A percentile compares a stretch with the other conserved stretches of the same genome.
Conservation (phyloP, 2,329 filamentous ascomycete species). For the Trichoderma semiorbis region DNA sequence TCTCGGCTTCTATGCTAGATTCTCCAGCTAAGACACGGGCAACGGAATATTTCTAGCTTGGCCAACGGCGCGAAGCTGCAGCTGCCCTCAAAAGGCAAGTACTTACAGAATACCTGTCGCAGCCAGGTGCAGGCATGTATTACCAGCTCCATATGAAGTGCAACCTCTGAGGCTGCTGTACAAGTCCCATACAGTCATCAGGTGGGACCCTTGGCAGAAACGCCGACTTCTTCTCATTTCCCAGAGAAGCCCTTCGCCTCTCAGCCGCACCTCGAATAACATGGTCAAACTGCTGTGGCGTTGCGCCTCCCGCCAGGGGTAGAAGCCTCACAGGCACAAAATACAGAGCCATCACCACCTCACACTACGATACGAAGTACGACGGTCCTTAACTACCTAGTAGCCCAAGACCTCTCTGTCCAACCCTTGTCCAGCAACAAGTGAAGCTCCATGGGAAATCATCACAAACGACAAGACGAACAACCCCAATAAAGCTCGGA, state of each 20-base stretch:
- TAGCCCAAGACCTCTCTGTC: neutral
- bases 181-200: neutral
- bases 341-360: neutral
- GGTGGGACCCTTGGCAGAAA: neutral
- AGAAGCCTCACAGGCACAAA: neutral
- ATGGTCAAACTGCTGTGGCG: neutral
- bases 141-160: neutral
- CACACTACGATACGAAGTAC: neutral
- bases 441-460: neutral
- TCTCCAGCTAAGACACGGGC: neutral
- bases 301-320: conserved; percentile 13
- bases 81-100: conserved; percentile 1
- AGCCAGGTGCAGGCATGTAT: neutral
- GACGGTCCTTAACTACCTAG: too few species aligned
- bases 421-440: neutral
- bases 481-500: conserved; percentile 2
- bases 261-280: neutral
- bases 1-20: neutral
- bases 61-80: neutral
- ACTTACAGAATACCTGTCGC: neutral
- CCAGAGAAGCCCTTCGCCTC: neutral
- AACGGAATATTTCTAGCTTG: conserved; percentile 4
- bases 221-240: conserved; percentile 10
- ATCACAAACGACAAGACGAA: neutral
- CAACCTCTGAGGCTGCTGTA: neutral